Evolutionary conservation across 495 filamentous ascomycete genomes (phyloP), one percentile per base, ranked within the genome.

Genomic region (Aspergillus avenaceus): DNA sequence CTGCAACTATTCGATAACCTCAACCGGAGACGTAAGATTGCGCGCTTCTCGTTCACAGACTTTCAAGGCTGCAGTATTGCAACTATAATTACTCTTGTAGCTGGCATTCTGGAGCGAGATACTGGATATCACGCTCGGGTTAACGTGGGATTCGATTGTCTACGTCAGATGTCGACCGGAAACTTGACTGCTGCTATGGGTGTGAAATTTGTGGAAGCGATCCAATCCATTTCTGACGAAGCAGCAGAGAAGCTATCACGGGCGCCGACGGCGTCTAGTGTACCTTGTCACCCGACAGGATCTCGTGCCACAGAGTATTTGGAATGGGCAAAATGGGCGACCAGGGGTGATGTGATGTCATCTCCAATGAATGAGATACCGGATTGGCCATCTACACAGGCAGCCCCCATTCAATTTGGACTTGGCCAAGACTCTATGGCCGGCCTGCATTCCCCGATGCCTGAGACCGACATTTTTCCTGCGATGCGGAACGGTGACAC

Each of bases 1-100:
- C 50, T 66, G 3, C 29, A 31, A 4, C 32, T 64, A 1, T 62
- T 61, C 34, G 61, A 66, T 16, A 46, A 13, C 11, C 27, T 66
- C 8, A 51, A 28, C 2, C 21, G 12, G 0, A 53, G 29, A 13
- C 41, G 46, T 13, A 58, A 56, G 9, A 58, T 60, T 18, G 53
- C 55, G 11, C 50, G 52, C 1, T 66, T 66, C 14, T 66, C 63
- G 3, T 66, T 66, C 34, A 66, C 63, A 8, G 63, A 66, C 34
- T 66, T 66, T 19, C 63, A 66, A 41, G 58, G 55, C 12, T 66
- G 63, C 60, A 64, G 61, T 24, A 62, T 58, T n/a, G 58, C 63
- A 24, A 66, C 58, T 0, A 66, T 66, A 31, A 49, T 66, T n/a
- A 58, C 58, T 2, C 34, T 63, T 8, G 28, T 63, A 16, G 47